Conservation (phyloP, 306 rosid genomes). For the Myrica gale region DNA sequence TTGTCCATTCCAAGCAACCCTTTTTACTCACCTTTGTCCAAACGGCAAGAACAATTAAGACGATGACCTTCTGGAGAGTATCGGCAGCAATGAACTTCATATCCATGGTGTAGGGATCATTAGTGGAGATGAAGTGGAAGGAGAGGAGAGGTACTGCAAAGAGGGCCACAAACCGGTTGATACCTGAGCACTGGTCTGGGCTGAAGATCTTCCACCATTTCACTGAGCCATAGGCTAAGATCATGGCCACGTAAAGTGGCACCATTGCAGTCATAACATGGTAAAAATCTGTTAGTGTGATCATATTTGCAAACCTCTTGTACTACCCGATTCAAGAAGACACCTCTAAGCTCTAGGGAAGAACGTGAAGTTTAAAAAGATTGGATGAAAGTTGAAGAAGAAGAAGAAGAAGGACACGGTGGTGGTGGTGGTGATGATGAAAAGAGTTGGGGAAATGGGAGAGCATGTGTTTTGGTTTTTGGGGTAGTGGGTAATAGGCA, state of each 20-base stretch:
- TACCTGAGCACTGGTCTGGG: slow-evolving; percentile 88
- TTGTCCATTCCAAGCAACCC: slow-evolving; percentile 84
- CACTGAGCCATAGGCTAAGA: slow-evolving; percentile 84
- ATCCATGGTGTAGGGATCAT: slow-evolving; percentile 84
- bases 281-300: slow-evolving; percentile 66
- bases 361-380: not conserved
- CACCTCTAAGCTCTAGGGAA: not conserved
- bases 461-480: slow-evolving; percentile 64
- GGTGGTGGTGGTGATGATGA: slow-evolving; percentile 39
- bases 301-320: slow-evolving; percentile 41
- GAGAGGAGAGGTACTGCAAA: slow-evolving; percentile 90
- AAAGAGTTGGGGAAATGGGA: slow-evolving; percentile 40
- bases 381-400: not conserved
- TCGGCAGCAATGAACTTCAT: slow-evolving; percentile 76
- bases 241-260: slow-evolving; percentile 91
- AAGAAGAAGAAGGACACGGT: slow-evolving; percentile 4
- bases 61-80: slow-evolving; percentile 77
- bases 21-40: slow-evolving; percentile 57
- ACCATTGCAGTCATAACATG: slow-evolving; percentile 95
- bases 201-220: slow-evolving; percentile 98
- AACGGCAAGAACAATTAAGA: slow-evolving; percentile 42
- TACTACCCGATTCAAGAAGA: not conserved
- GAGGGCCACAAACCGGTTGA: slow-evolving; percentile 84
- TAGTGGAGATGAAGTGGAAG: slow-evolving; percentile 79
- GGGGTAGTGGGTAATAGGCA: slow-evolving; percentile 43